Evolutionary conservation across 768 basidiomycete species (phyloP).

Genomic region (Xerocomellus intermedius): DNA sequence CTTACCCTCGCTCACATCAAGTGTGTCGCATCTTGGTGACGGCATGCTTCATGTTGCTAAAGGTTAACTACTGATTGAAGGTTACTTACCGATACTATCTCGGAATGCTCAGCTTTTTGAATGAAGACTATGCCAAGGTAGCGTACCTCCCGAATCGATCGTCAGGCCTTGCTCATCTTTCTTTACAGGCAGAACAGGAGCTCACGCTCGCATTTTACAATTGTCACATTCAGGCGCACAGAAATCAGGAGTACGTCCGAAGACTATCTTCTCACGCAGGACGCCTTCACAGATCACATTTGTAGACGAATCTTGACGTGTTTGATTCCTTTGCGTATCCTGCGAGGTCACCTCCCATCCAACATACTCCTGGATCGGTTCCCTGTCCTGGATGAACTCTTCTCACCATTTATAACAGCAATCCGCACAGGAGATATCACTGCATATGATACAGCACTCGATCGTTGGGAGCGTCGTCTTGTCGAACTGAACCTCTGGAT

Average conservation of each 20-base stretch:
- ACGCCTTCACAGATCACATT: neutral
- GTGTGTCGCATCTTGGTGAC: conserved; percentile 39
- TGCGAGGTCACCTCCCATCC: conserved; percentile 86
- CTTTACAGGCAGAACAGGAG: conserved; percentile 75
- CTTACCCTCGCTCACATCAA: conserved; percentile 85
- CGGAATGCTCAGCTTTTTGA: conserved; percentile 91
- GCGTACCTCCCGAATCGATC: conserved; percentile 4
- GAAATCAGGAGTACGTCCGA: conserved; percentile 78
- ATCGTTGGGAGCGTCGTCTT: conserved; percentile 65
- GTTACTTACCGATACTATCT: conserved; percentile 94
- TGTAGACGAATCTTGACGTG: conserved; percentile 85
- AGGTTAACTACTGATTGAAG: conserved; percentile 39
- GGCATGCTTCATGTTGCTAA: conserved; percentile 1
- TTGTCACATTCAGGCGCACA: conserved; percentile 65
- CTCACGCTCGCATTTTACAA: conserved; percentile 84
- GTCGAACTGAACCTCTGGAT: conserved; percentile 88
- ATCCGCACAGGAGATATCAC: conserved; percentile 75
- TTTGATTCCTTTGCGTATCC: conserved; percentile 83
- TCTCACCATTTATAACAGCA: conserved; percentile 76
- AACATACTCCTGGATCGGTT: conserved; percentile 66
- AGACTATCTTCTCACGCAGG: neutral
- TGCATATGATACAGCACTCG: conserved; percentile 78
- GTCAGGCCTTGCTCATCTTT: neutral
- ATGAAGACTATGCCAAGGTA: conserved; percentile 87
- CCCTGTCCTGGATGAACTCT: conserved; percentile 70